Evolutionary conservation across 768 basidiomycete species (phyloP), one percentile per base, ranked within the genome.

Genomic region (Imleria badia): DNA sequence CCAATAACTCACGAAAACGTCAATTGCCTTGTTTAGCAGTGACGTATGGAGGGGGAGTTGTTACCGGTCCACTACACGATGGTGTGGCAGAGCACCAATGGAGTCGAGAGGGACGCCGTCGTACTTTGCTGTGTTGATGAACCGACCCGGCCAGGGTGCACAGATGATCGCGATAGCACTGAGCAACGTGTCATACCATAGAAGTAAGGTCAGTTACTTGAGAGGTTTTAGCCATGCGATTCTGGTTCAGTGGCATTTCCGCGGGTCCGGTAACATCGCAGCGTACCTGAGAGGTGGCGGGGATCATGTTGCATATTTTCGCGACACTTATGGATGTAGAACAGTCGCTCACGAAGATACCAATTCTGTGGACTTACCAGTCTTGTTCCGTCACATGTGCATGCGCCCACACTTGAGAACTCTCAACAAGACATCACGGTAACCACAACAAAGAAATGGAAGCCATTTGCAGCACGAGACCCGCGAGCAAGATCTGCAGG

Each of bases 161-260:
- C 35, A 35, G 23, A 36, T 35, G 40, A 45, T 54, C 33, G 26
- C 43, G 57, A 59, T 56, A 52, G 45, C 26, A 19, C 36, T 6
- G n/a, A 36, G 52, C n/a, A 53, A 31, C 54, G 45, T 54, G 60
- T 48, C 38, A 30, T 31, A 31, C 44, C 45, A 33, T 22, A 45
- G 40, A 53, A 26, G 45, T n/a, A 30, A 39, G 19, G 12, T 14
- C 44, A 9, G 14, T 48, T 45, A 14, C 48, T 48, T 26, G 48
- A 31, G 39, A 40, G 12, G 23, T n/a, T 30, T 19, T 17, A 35
- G 31, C 7, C 14, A 20, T 33, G 17, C 7, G 26, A 26, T 26
- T 31, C 22, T 38, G 46, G 23, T 22, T 31, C 35, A 31, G 7
- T 30, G 36, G 38, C 38, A 46, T 26, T 45, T 47, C 41, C 41